Conservation (phyloP, 331 rosid species). For the Erythrophleum ivorense region DNA sequence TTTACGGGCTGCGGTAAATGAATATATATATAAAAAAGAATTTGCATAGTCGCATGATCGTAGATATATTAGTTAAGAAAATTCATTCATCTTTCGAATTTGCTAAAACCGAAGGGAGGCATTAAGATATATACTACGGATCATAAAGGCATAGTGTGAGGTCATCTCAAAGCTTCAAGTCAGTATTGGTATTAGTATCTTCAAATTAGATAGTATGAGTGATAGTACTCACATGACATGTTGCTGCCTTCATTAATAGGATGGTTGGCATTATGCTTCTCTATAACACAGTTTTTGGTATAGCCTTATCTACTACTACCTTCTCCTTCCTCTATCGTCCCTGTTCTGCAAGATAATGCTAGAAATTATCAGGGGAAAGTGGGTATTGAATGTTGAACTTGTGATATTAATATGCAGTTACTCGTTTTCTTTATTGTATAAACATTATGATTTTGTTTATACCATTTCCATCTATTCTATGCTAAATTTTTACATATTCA, state of each 20-base stretch:
- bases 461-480: slow-evolving; percentile 21
- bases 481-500: slow-evolving; percentile 33
- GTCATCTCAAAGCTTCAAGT: not conserved
- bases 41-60: not conserved
- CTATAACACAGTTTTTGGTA: not conserved
- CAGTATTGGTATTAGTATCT: not conserved
- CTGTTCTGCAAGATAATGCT: slow-evolving; percentile 10
- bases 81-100: not conserved
- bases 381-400: slow-evolving; percentile 1
- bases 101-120: not conserved
- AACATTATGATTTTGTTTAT: slow-evolving; percentile 26
- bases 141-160: slow-evolving; percentile 4
- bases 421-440: slow-evolving; percentile 17
- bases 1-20: not conserved
- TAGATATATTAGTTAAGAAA: not conserved
- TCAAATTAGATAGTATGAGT: not conserved
- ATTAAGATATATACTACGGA: not conserved
- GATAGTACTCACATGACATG: not conserved
- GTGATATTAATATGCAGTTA: slow-evolving; percentile 21
- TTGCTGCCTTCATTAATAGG: not conserved
- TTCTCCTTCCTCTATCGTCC: not conserved
- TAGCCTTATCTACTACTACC: not conserved
- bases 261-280: not conserved
- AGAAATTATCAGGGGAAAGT: slow-evolving; percentile 20
- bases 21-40: not conserved